Evolutionary conservation across 352 stramenopile genomes (phyloP).

Genomic region (Globisporangium spinosum): DNA sequence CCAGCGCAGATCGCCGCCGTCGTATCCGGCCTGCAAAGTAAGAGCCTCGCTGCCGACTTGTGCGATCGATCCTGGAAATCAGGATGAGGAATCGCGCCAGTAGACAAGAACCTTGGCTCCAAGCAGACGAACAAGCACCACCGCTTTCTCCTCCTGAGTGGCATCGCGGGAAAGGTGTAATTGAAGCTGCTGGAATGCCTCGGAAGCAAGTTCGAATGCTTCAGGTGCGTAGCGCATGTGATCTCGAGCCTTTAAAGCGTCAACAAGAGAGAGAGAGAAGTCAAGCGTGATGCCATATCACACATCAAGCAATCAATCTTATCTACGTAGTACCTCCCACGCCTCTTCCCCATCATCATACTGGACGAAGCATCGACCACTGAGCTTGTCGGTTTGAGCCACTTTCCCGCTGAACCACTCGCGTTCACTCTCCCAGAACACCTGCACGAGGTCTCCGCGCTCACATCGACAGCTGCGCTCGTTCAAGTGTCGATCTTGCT

Average conservation of each 20-base stretch:
- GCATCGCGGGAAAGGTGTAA: conserved; percentile 15
- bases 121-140: conserved; percentile 10
- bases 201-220: conserved; percentile 1
- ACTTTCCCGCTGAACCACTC: conserved; percentile 42
- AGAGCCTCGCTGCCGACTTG: conserved; percentile 9
- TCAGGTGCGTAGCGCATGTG: conserved; percentile 15
- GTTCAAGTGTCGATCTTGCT: not conserved
- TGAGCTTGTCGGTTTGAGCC: conserved; percentile 11
- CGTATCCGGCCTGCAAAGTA: conserved; percentile 36
- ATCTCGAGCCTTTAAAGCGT: not conserved
- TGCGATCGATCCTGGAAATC: conserved; percentile 37
- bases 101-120: conserved; percentile 30
- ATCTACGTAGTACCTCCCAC: conserved; percentile 32
- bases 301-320: too few species aligned
- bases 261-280: too few species aligned
- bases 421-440: conserved; percentile 40
- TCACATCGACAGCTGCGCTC: not conserved
- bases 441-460: conserved; percentile 35
- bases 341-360: conserved; percentile 50
- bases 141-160: not conserved
- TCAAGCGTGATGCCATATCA: too few species aligned
- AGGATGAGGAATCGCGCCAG: conserved; percentile 35
- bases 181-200: conserved; percentile 32
- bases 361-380: conserved; percentile 26
- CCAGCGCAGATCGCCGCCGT: conserved; percentile 52